A percentile compares a stretch with the other conserved stretches of the same genome.
These are phyloP conservation scores for Pistacia vera DNA, from an alignment of 345 rosid species.

Conservation along the genomic window DNA sequence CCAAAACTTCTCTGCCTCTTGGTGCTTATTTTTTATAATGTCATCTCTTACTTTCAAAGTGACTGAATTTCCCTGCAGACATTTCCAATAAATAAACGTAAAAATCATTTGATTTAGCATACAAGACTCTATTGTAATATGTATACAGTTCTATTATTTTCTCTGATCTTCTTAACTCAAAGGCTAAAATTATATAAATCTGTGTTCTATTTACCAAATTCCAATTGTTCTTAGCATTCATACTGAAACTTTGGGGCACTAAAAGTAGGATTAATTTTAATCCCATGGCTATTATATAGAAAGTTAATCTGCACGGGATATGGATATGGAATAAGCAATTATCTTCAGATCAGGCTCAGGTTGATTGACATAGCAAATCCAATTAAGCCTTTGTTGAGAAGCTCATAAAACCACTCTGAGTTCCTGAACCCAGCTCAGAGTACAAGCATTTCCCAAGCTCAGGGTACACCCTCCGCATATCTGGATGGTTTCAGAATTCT, in stretches of 20 bases:
- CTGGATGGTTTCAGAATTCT: conserved; percentile 44
- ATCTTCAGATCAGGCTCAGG: conserved; percentile 74
- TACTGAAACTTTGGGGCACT: neutral
- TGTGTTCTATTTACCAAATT: neutral
- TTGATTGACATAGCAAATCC: conserved; percentile 81
- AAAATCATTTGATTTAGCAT: neutral
- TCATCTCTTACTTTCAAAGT: conserved; percentile 60
- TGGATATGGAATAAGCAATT: neutral
- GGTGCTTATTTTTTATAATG: conserved; percentile 57
- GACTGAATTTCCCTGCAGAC: conserved; percentile 76
- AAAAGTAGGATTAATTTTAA: neutral
- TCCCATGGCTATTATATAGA: neutral
- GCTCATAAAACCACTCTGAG: conserved; percentile 63
- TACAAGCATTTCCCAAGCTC: conserved; percentile 74
- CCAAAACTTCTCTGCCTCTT: conserved; percentile 71
- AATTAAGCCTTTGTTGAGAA: conserved; percentile 58
- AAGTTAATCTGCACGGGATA: neutral
- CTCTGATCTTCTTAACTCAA: no score
- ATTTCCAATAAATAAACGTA: neutral
- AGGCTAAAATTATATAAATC: neutral
- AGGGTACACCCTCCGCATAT: conserved; percentile 57
- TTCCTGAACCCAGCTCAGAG: conserved; percentile 47
- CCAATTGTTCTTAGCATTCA: neutral
- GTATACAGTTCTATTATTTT: no score
- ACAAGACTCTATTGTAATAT: neutral